phyloP scores from a whole-genome alignment of 352 stramenopile genomes.

The Globisporangium paroecandrum region DNA sequence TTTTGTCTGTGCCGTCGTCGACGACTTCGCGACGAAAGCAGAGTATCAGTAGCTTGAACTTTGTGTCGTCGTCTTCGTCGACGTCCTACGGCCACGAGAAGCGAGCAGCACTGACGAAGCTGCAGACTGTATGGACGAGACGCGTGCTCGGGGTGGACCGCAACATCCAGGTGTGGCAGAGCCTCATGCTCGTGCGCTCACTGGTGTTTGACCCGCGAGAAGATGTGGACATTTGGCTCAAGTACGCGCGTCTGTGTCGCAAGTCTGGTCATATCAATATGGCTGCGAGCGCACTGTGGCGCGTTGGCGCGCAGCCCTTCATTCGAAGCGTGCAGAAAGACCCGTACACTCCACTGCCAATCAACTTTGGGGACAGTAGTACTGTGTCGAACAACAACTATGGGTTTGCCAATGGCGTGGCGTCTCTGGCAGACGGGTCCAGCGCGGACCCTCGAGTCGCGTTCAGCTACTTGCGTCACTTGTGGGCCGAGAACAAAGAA shows the following conservation, averaged over 20 bases:
- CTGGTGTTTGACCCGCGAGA: conserved; percentile 89
- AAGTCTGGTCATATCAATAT: conserved; percentile 89
- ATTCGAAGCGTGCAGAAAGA: conserved; percentile 76
- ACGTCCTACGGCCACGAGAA: conserved; percentile 76
- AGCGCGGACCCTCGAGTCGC: conserved; percentile 73
- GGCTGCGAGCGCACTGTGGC: conserved; percentile 73
- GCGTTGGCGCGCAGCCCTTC: conserved; percentile 76
- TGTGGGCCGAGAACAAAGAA: conserved; percentile 82
- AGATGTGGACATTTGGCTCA: conserved; percentile 93
- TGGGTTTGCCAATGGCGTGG: conserved; percentile 46
- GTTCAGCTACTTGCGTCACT: conserved; percentile 75
- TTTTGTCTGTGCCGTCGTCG: conserved; percentile 48
- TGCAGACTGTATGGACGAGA: conserved; percentile 81
- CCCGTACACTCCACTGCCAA: conserved; percentile 55
- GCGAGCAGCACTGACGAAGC: conserved; percentile 59
- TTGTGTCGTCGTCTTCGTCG: conserved; percentile 69
- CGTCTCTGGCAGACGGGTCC: conserved; percentile 63
- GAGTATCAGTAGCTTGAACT: conserved; percentile 79
- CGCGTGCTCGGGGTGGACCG: conserved; percentile 94
- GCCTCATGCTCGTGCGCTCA: conserved; percentile 94
- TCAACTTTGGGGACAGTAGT: conserved; percentile 60
- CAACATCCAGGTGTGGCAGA: conserved; percentile 93
- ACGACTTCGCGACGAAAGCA: conserved; percentile 51
- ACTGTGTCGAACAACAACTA: conserved; percentile 22
- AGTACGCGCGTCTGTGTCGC: conserved; percentile 91